phyloP scores from a whole-genome alignment of 768 basidiomycete species.

The Kwoniella shandongensis region DNA sequence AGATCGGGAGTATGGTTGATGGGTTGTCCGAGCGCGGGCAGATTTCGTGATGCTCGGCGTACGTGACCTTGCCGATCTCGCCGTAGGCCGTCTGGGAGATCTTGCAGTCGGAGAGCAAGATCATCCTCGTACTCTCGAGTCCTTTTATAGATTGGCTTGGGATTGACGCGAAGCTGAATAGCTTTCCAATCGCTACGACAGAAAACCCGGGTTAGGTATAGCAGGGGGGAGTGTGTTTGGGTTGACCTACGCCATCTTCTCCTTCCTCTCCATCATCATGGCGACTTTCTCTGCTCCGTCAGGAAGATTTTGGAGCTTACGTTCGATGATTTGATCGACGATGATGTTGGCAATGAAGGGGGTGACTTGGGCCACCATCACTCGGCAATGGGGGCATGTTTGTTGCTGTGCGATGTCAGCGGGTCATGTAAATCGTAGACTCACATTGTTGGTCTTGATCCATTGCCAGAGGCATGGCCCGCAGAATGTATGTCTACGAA shows the following conservation, averaged over 20 bases:
- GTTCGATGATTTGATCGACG: slow-evolving; percentile 46
- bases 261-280: slow-evolving; percentile 34
- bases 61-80: slow-evolving; percentile 17
- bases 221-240: neutral
- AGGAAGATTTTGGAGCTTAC: slow-evolving; percentile 30
- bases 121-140: slow-evolving; percentile 29
- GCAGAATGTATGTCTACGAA: slow-evolving; percentile 41
- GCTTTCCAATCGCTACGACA: slow-evolving; percentile 34
- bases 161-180: slow-evolving; percentile 20
- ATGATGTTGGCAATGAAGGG: slow-evolving; percentile 44
- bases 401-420: slow-evolving; percentile 22
- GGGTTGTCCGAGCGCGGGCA: slow-evolving; percentile 34
- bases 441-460: slow-evolving; percentile 39
- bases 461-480: slow-evolving; percentile 46
- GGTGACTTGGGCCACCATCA: slow-evolving; percentile 17
- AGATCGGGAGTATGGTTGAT: slow-evolving; percentile 8
- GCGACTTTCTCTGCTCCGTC: slow-evolving; percentile 29
- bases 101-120: neutral
- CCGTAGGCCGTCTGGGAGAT: neutral
- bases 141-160: slow-evolving; percentile 19
- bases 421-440: neutral
- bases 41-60: slow-evolving; percentile 36
- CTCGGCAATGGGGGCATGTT: slow-evolving; percentile 44
- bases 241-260: slow-evolving; percentile 34
- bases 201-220: neutral